Percentiles rank a stretch among this genome's conserved stretches.
Evolutionary conservation across 2,329 filamentous ascomycete genomes (phyloP).

Genomic region (Xenoacremonium recifei): DNA sequence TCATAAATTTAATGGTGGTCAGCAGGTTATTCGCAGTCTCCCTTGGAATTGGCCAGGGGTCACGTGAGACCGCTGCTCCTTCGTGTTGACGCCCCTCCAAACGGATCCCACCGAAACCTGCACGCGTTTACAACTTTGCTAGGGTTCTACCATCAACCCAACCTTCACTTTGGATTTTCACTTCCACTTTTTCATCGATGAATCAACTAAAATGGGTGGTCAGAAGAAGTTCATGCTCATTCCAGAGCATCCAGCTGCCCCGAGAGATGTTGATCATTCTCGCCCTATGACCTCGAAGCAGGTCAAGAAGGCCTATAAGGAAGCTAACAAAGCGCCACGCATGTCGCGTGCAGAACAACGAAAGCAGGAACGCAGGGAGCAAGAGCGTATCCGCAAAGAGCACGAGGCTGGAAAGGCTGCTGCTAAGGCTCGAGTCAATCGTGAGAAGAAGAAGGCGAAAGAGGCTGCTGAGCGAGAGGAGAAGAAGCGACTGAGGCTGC

Average conservation of each 20-base stretch:
- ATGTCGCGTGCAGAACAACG: slow-evolving; percentile 40
- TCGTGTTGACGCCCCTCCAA: slow-evolving; percentile 16
- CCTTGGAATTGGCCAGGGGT: no score
- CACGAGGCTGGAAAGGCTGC: slow-evolving; percentile 49
- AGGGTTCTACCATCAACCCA: neutral
- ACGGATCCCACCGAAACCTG: slow-evolving; percentile 11
- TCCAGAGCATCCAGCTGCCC: slow-evolving; percentile 27
- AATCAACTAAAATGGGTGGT: slow-evolving; percentile 30
- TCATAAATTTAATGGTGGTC: neutral
- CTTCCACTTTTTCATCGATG: slow-evolving; percentile 12
- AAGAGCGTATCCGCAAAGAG: slow-evolving; percentile 53
- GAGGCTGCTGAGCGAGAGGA: slow-evolving; percentile 48
- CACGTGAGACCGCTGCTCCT: slow-evolving; percentile 27
- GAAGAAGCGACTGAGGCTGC: slow-evolving; percentile 51
- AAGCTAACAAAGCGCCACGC: slow-evolving; percentile 31
- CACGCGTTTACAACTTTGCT: slow-evolving; percentile 1
- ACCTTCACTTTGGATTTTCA: no score
- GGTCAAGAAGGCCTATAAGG: slow-evolving; percentile 37
- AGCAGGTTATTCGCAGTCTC: no score
- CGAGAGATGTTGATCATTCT: slow-evolving; percentile 6
- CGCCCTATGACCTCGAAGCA: slow-evolving; percentile 44
- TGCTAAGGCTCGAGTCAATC: slow-evolving; percentile 45
- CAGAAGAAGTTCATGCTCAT: slow-evolving; percentile 46
- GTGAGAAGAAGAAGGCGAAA: slow-evolving; percentile 57
- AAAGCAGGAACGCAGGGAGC: slow-evolving; percentile 45